Base-by-base conservation (phyloP, 108 stramenopile genomes). In the Stephanodiscus triporus region DNA sequence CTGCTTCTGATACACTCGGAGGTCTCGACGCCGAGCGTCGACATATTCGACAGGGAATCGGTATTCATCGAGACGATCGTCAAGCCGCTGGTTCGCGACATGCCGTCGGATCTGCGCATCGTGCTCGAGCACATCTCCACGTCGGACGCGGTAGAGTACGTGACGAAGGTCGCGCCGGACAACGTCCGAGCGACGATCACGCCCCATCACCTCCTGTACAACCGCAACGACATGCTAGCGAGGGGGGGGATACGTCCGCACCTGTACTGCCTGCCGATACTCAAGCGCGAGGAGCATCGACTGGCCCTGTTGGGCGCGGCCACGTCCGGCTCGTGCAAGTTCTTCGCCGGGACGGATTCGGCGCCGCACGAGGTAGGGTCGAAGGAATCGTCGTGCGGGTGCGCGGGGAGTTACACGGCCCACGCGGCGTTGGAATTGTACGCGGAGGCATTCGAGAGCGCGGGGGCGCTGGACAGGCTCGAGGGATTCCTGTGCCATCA, bases 111-210 rank as follows among this genome's bases (percentile, higher is more conserved):
- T 0, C 84, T 99, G 27, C 97, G 96, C 70, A 94, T 99, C 61
- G 97, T 98, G 29, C 95, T 98, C 97, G 99, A 99, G 81, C 96
- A 97, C 76, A 95, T 96, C 65, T 89, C 91, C 34, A 98, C 97
- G 27, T 64, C 78, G 54, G 89, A 92, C 50, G 98, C 97, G 4
- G 99, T 97, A 0, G 94, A 97, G 13, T 99, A 96, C 73, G 91
- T 99, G 9, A 26, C 72, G 32, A 58, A 27, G 19, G 26, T 24
- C 30, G 82, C 86, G 20, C 89, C 93, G 0, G 81, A 68, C 64
- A 98, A 97, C 84, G 88, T 99, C 63, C 91, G 86, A 38, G 99
- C 98, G 14, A 96, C 93, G 68, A 98, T 99, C 42, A 99, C 99
- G 0, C 89, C 93, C 23, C 99, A 99, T 73, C 99, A 99, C 73